phyloP scores from a whole-genome alignment of 331 rosid species.

The Acacia pycnantha region DNA sequence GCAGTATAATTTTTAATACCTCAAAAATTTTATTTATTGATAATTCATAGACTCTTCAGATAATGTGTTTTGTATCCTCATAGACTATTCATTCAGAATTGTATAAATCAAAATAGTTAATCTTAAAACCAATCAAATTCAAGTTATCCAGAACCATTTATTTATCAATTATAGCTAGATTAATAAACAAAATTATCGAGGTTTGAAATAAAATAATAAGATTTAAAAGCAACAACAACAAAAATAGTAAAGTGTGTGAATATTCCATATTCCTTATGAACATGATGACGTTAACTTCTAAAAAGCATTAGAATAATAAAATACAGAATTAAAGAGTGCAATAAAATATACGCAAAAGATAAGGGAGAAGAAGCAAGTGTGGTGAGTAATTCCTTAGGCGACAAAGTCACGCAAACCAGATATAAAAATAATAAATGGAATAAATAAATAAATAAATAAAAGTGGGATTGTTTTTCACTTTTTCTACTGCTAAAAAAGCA shows the following conservation, averaged over 20 bases:
- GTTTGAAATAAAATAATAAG: background rate
- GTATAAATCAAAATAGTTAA: background rate
- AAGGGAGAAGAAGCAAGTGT: background rate
- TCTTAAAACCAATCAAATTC: too few species aligned
- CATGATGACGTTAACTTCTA: background rate
- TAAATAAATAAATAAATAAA: background rate
- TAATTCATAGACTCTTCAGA: background rate
- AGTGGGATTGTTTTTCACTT: background rate
- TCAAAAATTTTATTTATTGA: background rate
- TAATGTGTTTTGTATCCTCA: background rate
- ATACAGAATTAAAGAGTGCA: background rate
- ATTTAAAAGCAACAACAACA: background rate
- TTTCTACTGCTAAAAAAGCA: slow-evolving; percentile 63
- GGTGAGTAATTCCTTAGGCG: background rate
- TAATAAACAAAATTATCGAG: background rate
- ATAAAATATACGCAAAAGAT: background rate
- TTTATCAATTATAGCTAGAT: background rate
- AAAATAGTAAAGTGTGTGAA: background rate
- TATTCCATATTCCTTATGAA: background rate
- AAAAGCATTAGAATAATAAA: background rate
- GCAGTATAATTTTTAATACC: background rate
- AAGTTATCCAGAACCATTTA: background rate
- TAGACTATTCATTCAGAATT: background rate
- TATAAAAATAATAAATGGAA: background rate
- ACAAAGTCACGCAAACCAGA: slow-evolving; percentile 9